A percentile compares a stretch with the other conserved stretches of the same genome.
Conservation (phyloP, 2,329 filamentous ascomycete genomes). For the Botrytis galanthina region DNA sequence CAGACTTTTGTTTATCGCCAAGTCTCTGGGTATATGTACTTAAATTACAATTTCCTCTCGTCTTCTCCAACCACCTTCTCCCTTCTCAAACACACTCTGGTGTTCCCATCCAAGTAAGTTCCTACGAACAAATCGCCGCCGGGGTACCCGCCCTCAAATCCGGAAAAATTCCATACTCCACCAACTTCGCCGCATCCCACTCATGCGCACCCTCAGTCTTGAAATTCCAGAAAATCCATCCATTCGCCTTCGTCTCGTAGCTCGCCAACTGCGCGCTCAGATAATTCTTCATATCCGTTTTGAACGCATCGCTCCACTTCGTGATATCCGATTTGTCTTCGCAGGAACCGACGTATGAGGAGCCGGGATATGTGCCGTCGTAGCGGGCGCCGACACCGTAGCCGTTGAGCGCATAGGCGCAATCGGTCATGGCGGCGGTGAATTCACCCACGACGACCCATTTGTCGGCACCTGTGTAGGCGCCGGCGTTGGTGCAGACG, state of each 20-base stretch:
- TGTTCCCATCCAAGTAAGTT: too few species aligned
- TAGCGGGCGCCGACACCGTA: constrained; percentile 56
- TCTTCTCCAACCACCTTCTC: too few species aligned
- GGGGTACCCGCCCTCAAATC: constrained; percentile 31
- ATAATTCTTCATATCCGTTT: constrained; percentile 48
- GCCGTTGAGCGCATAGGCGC: constrained; percentile 53
- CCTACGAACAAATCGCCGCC: constrained; percentile 5
- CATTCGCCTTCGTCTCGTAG: constrained; percentile 50
- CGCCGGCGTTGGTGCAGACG: constrained; percentile 53
- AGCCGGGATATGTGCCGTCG: constrained; percentile 52
- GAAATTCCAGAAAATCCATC: constrained; percentile 60
- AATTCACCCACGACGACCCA: constrained; percentile 69
- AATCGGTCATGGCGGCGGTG: constrained; percentile 65
- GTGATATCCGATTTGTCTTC: constrained; percentile 50
- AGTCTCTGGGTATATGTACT: constrained; percentile 10
- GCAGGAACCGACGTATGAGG: constrained; percentile 53
- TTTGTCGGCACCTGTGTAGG: constrained; percentile 56
- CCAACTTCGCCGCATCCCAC: constrained; percentile 51
- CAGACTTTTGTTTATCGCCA: not conserved
- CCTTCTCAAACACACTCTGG: not conserved
- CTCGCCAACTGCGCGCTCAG: constrained; percentile 54
- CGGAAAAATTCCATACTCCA: constrained; percentile 52
- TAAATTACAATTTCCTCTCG: not conserved
- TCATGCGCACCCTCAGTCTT: constrained; percentile 54
- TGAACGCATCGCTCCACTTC: constrained; percentile 42